A percentile compares a stretch with the other conserved stretches of the same genome.
Evolutionary conservation across 2,329 filamentous ascomycete genomes (phyloP).

Genomic region (Basipetospora chlamydospora): DNA sequence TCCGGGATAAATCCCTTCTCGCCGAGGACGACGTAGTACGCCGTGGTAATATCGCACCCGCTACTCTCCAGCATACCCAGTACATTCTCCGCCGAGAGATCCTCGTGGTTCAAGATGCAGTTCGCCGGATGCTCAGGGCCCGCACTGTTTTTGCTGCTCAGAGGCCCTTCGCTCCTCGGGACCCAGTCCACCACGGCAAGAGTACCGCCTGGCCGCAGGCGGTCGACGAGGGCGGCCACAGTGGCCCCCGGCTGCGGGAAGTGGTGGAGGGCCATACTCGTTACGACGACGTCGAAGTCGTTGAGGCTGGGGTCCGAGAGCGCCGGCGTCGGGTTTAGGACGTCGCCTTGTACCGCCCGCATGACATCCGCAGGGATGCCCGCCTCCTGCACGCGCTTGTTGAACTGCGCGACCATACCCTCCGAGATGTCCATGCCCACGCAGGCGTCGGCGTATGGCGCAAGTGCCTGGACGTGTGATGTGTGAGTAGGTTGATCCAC

Average conservation of each 20-base stretch:
- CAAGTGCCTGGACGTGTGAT: constrained; percentile 14
- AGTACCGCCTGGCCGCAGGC: constrained; percentile 16
- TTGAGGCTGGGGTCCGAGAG: constrained; percentile 11
- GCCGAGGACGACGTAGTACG: constrained; percentile 4
- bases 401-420: constrained; percentile 18
- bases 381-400: constrained; percentile 13
- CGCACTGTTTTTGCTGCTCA: constrained; percentile 28
- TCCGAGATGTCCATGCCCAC: constrained; percentile 21
- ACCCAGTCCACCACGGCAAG: constrained; percentile 20
- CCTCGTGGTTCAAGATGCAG: background rate
- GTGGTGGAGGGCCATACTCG: constrained; percentile 22
- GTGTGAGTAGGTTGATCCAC: no score
- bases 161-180: constrained; percentile 25
- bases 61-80: constrained; percentile 3
- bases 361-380: constrained; percentile 13
- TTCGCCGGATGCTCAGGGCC: constrained; percentile 2
- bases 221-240: constrained; percentile 14
- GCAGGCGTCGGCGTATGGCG: constrained; percentile 14
- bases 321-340: constrained; percentile 12
- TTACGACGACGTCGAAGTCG: constrained; percentile 18
- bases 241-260: constrained; percentile 15
- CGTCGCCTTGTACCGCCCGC: constrained; percentile 16
- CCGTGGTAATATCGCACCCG: constrained; percentile 5
- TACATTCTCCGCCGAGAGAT: constrained; percentile 1
- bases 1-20: constrained; percentile 6